These are phyloP conservation scores for Chernovozyma aurita DNA, from an alignment of 1,139 yeast genomes.

Conservation along the genomic window DNA sequence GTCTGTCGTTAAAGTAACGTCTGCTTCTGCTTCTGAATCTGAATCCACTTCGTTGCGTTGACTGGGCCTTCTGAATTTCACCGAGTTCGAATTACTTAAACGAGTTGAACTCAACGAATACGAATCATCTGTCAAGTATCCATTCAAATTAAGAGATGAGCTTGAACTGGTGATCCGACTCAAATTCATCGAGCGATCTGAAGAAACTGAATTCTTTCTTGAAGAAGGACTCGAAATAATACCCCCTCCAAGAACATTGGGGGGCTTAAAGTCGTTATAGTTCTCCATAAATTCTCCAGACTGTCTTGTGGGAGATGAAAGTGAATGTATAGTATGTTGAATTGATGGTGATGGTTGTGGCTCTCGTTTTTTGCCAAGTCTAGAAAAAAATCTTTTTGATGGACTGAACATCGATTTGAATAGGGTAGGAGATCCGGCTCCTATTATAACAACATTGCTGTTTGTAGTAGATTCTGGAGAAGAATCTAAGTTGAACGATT, in stretches of 20 bases:
- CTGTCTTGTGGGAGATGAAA: constrained; percentile 21
- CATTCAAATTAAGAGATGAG: constrained; percentile 41
- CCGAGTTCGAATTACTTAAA: too few relatives aligned
- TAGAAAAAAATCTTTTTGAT: constrained; percentile 24
- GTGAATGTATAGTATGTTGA: constrained; percentile 25
- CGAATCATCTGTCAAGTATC: constrained; percentile 39
- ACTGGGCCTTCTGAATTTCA: too few relatives aligned
- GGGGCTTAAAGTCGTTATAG: constrained; percentile 3
- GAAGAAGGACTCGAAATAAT: constrained; percentile 8
- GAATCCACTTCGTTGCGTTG: too few relatives aligned
- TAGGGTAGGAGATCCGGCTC: constrained; percentile 34
- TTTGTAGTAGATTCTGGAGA: too few relatives aligned
- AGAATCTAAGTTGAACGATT: too few relatives aligned
- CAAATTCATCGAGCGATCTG: constrained; percentile 20
- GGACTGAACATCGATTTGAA: constrained; percentile 30
- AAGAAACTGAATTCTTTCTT: constrained; percentile 23
- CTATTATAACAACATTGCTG: constrained; percentile 21
- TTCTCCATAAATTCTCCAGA: constrained; percentile 17
- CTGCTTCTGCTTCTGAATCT: not conserved
- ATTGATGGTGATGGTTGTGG: constrained; percentile 2
- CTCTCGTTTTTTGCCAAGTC: constrained; percentile 14
- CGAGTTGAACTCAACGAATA: constrained; percentile 10
- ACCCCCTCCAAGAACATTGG: constrained; percentile 2
- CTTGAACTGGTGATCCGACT: constrained; percentile 38
- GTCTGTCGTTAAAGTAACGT: too few relatives aligned